Conservation (phyloP, 140 eudicot species). For the Artemisia princeps region DNA sequence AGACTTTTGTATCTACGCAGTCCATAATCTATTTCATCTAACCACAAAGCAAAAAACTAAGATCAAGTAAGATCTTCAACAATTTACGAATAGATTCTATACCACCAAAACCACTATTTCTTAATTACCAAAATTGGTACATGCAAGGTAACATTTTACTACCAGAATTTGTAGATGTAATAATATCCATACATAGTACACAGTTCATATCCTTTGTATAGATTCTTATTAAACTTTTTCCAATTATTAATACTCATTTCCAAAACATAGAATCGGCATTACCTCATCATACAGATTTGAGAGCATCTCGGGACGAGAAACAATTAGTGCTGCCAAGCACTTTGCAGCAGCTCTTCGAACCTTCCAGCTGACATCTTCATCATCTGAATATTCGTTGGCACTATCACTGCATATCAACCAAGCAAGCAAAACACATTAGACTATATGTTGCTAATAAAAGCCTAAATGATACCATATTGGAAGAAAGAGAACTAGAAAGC, state of each 20-base stretch:
- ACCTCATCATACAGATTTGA: slow-evolving; percentile 79
- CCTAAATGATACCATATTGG: not conserved
- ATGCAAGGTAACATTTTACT: not conserved
- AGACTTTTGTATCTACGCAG: too few relatives aligned
- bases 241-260: slow-evolving; percentile 4
- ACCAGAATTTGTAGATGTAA: too few relatives aligned
- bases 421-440: slow-evolving; percentile 23
- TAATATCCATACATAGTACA: too few relatives aligned
- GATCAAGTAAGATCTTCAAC: too few relatives aligned
- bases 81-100: too few relatives aligned
- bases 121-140: not conserved
- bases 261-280: slow-evolving; percentile 20
- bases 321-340: slow-evolving; percentile 91
- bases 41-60: too few relatives aligned
- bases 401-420: slow-evolving; percentile 65
- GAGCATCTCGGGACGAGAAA: slow-evolving; percentile 98
- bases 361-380: slow-evolving; percentile 98
- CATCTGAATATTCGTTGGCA: slow-evolving; percentile 94
- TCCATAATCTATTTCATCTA: too few relatives aligned
- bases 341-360: slow-evolving; percentile 98
- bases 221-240: not conserved
- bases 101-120: not conserved
- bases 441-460: not conserved
- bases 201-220: too few relatives aligned
- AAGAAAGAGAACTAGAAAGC: slow-evolving; percentile 23